phyloP scores from a whole-genome alignment of 2,329 filamentous ascomycete species.

The Colletotrichum melonis region DNA sequence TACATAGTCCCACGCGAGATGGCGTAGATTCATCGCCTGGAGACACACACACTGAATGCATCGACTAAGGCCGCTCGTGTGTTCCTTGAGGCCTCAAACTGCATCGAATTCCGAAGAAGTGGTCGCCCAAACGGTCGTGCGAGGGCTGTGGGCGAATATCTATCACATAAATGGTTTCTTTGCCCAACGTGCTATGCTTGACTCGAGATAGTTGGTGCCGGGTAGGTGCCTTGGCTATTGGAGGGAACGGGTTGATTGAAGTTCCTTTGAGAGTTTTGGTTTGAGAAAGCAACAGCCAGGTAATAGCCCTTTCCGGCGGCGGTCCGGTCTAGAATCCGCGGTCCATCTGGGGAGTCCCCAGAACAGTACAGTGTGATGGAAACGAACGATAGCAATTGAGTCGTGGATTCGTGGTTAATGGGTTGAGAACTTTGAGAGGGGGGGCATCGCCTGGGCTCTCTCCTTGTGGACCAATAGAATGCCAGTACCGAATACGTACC shows the following conservation, averaged over 20 bases:
- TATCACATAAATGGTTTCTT: background rate
- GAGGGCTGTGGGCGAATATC: background rate
- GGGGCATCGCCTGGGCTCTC: background rate
- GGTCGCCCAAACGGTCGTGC: background rate
- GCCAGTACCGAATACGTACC: background rate
- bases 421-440: background rate
- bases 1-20: background rate
- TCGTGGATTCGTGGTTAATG: background rate
- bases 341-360: background rate
- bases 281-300: background rate
- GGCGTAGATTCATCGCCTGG: background rate
- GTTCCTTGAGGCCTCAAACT: background rate
- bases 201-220: background rate
- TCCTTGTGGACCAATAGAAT: background rate
- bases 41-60: background rate
- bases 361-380: background rate
- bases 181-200: background rate
- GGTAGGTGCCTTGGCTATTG: background rate
- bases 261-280: background rate
- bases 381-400: background rate
- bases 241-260: background rate
- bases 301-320: conserved; percentile 1
- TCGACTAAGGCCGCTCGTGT: background rate
- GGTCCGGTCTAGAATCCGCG: background rate
- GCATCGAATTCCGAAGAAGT: background rate